Evolutionary conservation across 768 basidiomycete genomes (phyloP), one percentile per base, ranked within the genome.

Genomic region (Collybia sordida): DNA sequence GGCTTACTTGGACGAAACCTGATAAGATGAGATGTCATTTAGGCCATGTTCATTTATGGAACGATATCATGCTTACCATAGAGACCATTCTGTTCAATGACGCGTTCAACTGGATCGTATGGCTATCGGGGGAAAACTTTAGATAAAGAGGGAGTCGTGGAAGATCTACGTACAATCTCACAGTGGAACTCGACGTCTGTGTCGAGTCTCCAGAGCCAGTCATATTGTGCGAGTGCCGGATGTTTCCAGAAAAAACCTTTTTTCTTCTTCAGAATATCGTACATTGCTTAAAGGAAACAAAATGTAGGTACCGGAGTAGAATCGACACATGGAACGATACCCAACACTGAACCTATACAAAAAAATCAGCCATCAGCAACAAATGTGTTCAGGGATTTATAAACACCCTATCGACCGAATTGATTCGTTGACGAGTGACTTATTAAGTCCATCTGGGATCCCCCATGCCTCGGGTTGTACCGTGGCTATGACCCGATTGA

Each of bases 141-240:
- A 49, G n/a, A 36, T 23, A 36, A 35, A 24, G 3, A 12, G 3
- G 9, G 9, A 31, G 31, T 3, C 39, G 23, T 11, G 23, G 23
- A 19, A n/a, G 28, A 8, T n/a, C 17, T 2, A 56, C 64, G 46
- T 44, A 65, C 65, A 18, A 67, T 48, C 36, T 67, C 65, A 42
- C 65, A 67, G 50, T 67, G 64, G 45, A 67, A 67, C 38, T 62
- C 58, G 35, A 67, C 63, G 46, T 67, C 65, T 21, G 65, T 60
- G 47, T 67, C 65, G 2, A 67, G 53, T 7, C 65, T 50, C 62
- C 62, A 67, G 22, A 67, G 23, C 65, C 65, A 67, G 3, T 67
- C 65, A 31, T 64, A 66, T 36, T 49, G 39, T 27, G 51, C 44
- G 5, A 66, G 50, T 15, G 62, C 64, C 1, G 64, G 63, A 23